Conservation (phyloP, 2,329 filamentous ascomycete species). For the Amphichorda felina region DNA sequence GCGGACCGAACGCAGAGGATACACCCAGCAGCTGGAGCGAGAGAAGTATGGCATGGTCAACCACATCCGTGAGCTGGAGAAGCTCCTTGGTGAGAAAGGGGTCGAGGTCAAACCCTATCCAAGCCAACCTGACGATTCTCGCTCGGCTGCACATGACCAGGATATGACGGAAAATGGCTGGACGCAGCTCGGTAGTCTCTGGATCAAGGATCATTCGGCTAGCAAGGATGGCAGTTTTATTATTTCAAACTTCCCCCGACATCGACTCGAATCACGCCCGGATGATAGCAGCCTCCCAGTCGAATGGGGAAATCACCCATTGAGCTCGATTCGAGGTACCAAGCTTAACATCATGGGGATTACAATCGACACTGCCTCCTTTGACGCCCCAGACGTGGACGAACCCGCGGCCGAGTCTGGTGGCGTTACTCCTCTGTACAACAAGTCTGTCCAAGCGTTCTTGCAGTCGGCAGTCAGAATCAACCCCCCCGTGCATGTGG, state of each 20-base stretch:
- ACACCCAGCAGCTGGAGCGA: constrained; percentile 64
- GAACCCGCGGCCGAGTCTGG: constrained; percentile 31
- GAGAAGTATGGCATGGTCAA: constrained; percentile 56
- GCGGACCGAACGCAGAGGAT: constrained; percentile 66
- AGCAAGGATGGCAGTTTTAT: constrained; percentile 2
- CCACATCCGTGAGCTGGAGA: constrained; percentile 57
- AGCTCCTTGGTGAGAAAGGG: constrained; percentile 48
- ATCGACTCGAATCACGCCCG: constrained; percentile 26
- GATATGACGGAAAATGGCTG: constrained; percentile 13
- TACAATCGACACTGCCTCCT: constrained; percentile 67
- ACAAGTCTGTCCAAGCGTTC: constrained; percentile 63
- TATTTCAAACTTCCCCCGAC: constrained; percentile 16
- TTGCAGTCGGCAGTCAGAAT: constrained; percentile 52
- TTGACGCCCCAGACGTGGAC: constrained; percentile 54
- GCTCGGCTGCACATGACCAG: constrained; percentile 9
- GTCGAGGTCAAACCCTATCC: constrained; percentile 42
- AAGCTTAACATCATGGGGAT: constrained; percentile 69
- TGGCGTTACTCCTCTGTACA: constrained; percentile 38
- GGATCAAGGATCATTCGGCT: constrained; percentile 14
- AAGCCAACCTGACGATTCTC: neutral
- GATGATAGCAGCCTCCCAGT: constrained; percentile 58
- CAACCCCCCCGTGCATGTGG: constrained; percentile 42
- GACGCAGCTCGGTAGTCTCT: constrained; percentile 18
- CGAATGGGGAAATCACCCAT: constrained; percentile 46
- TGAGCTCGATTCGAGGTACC: constrained; percentile 66